These are phyloP conservation scores for Neophaeococcomyces mojaviensis DNA, from an alignment of 2,329 filamentous ascomycete genomes.

Conservation along the genomic window DNA sequence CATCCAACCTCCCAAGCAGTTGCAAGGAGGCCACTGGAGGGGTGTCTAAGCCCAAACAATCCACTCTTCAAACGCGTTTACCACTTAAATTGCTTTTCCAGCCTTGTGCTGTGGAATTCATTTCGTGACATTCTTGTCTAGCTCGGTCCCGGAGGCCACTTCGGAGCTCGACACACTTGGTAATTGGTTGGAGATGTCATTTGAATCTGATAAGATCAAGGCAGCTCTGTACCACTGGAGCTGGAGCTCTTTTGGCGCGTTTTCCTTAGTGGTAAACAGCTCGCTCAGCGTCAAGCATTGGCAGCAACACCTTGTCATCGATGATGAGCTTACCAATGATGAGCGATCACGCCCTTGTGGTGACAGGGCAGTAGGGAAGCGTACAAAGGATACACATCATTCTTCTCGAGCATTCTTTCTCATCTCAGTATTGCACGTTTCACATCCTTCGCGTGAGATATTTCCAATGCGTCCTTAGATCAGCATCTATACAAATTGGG, in stretches of 20 bases:
- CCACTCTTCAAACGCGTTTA: constrained; percentile 1
- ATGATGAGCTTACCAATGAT: not conserved
- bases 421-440: no score
- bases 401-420: no score
- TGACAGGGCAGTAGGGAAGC: no score
- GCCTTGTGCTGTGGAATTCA: constrained; percentile 1
- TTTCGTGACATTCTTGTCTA: not conserved
- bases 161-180: not conserved
- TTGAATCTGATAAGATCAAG: constrained; percentile 9
- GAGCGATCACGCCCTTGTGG: not conserved
- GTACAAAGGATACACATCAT: no score
- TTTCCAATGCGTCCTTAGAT: no score
- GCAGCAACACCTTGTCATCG: not conserved
- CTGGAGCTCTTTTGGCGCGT: constrained; percentile 6
- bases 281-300: not conserved
- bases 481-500: no score
- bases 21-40: not conserved
- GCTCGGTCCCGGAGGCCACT: not conserved
- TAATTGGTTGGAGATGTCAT: constrained; percentile 3
- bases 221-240: not conserved
- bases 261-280: constrained; percentile 6
- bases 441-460: no score
- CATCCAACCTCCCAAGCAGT: no score
- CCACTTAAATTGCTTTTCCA: constrained; percentile 3
- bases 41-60: not conserved